These are phyloP conservation scores for Globisporangium okanoganense DNA, from an alignment of 352 stramenopile species.

Conservation along the genomic window DNA sequence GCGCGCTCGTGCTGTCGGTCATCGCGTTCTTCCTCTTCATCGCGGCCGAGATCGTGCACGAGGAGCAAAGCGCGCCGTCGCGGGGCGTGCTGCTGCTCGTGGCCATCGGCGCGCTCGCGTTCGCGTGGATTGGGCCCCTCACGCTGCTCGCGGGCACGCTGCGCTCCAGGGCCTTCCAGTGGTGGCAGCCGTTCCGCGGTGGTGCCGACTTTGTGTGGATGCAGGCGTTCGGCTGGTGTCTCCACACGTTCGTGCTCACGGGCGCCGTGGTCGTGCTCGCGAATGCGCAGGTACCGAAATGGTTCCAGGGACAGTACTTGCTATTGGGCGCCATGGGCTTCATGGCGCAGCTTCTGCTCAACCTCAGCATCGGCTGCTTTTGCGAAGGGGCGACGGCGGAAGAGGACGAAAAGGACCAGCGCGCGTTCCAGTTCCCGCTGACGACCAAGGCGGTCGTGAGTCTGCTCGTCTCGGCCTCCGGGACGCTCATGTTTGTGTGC, in stretches of 20 bases:
- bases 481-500: conserved; percentile 35
- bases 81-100: conserved; percentile 38
- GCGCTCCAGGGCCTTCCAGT: conserved; percentile 38
- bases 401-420: not conserved
- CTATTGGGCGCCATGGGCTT: conserved; percentile 48
- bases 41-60: conserved; percentile 41
- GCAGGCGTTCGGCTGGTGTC: conserved; percentile 56
- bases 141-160: conserved; percentile 49
- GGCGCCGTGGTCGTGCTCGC: conserved; percentile 36
- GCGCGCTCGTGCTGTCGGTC: conserved; percentile 49
- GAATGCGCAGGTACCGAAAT: conserved; percentile 35
- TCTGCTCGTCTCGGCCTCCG: conserved; percentile 41
- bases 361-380: conserved; percentile 51
- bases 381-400: conserved; percentile 11
- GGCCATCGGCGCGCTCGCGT: conserved; percentile 41
- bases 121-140: conserved; percentile 55
- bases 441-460: conserved; percentile 50
- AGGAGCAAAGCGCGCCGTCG: conserved; percentile 18
- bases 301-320: conserved; percentile 52
- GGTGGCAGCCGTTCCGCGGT: conserved; percentile 58
- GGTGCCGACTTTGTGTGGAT: conserved; percentile 59
- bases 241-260: conserved; percentile 45
- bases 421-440: conserved; percentile 22
- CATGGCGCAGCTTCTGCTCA: conserved; percentile 50
- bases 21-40: conserved; percentile 60